These are phyloP conservation scores for Aspergillus nomiae DNA, from an alignment of 2,329 filamentous ascomycete species.

Conservation along the genomic window DNA sequence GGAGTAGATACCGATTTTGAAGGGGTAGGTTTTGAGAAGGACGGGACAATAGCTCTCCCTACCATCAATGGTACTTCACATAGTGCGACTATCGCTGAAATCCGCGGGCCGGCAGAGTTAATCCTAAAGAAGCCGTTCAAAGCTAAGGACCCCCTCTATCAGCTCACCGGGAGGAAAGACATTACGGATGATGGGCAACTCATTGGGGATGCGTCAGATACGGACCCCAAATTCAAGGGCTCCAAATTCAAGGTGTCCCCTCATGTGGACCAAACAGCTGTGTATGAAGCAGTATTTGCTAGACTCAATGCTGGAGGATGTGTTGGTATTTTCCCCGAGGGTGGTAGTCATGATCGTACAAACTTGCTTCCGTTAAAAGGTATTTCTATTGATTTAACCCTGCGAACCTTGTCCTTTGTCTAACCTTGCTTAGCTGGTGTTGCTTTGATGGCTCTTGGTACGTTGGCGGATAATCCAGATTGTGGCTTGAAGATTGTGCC, in stretches of 20 bases:
- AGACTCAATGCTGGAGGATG: constrained; percentile 80
- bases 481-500: constrained; percentile 94
- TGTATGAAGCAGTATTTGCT: constrained; percentile 91
- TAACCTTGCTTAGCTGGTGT: constrained; percentile 67
- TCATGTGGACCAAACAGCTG: constrained; percentile 89
- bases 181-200: constrained; percentile 68
- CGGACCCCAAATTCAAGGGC: constrained; percentile 67
- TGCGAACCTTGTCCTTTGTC: not conserved
- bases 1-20: constrained; percentile 83
- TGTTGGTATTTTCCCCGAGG: constrained; percentile 95
- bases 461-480: constrained; percentile 79
- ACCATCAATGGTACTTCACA: constrained; percentile 78
- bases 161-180: constrained; percentile 79
- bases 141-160: constrained; percentile 70
- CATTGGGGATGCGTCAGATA: constrained; percentile 54
- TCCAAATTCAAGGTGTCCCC: constrained; percentile 85
- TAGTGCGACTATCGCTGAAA: constrained; percentile 80
- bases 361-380: constrained; percentile 86
- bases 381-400: constrained; percentile 23
- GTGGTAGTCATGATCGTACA: constrained; percentile 91
- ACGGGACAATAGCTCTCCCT: constrained; percentile 84
- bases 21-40: constrained; percentile 67
- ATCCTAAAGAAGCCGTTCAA: constrained; percentile 86
- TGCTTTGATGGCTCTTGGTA: constrained; percentile 94
- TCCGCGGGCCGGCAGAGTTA: constrained; percentile 77